phyloP scores from a whole-genome alignment of 2,329 filamentous ascomycete genomes.

The Lachnellula arida region DNA sequence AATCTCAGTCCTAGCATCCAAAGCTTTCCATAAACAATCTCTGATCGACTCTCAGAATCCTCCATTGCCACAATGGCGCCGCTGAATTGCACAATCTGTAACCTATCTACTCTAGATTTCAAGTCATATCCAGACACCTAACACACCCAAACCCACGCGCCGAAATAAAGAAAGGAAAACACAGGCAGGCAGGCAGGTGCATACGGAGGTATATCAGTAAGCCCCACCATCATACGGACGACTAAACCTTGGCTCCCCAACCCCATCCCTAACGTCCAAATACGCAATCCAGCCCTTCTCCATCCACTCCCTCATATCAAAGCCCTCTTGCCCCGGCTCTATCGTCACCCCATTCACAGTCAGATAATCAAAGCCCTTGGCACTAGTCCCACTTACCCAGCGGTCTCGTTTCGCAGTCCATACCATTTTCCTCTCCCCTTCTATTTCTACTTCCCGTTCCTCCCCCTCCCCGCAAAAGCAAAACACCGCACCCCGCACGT shows the following conservation, averaged over 20 bases:
- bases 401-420: conserved; percentile 32
- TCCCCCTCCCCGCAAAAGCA: conserved; percentile 36
- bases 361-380: conserved; percentile 27
- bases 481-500: conserved; percentile 43
- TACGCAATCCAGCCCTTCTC: conserved; percentile 34
- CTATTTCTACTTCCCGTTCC: conserved; percentile 12
- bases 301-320: conserved; percentile 35
- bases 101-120: too few species aligned
- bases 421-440: conserved; percentile 13
- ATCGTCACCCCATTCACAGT: conserved; percentile 37
- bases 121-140: too few species aligned
- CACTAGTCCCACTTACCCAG: conserved; percentile 27
- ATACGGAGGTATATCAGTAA: conserved; percentile 16
- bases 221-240: conserved; percentile 24
- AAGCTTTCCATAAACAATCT: too few species aligned
- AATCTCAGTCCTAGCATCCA: too few species aligned
- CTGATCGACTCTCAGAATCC: too few species aligned
- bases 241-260: conserved; percentile 12
- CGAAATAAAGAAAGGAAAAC: too few species aligned
- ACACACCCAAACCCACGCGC: too few species aligned
- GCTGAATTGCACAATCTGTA: too few species aligned
- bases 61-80: too few species aligned
- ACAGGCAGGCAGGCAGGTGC: too few species aligned
- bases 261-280: conserved; percentile 17
- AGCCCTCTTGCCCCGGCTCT: conserved; percentile 35